phyloP scores from a whole-genome alignment of 192 early-diverging fungal genomes.

The Linnemannia zychae region DNA sequence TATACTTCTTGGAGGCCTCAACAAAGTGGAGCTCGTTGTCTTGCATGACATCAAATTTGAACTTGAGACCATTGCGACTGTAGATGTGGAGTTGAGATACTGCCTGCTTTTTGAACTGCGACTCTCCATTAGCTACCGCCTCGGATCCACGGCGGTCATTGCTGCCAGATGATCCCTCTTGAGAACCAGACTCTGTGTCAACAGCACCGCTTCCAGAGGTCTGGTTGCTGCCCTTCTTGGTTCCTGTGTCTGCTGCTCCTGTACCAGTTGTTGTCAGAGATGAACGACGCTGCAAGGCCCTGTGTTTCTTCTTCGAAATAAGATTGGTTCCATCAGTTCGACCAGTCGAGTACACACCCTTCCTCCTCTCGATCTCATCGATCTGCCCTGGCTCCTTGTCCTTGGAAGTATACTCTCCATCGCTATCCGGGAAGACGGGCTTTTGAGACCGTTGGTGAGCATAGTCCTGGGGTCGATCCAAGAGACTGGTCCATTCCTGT shows the following conservation, averaged over 20 bases:
- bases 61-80: conserved; percentile 55
- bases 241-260: neutral
- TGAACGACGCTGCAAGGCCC: conserved; percentile 8
- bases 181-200: neutral
- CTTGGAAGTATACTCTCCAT: conserved; percentile 50
- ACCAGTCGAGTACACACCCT: conserved; percentile 47
- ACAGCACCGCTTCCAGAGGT: neutral
- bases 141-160: conserved; percentile 22
- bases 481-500: conserved; percentile 28
- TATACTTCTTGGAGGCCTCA: conserved; percentile 56
- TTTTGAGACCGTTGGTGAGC: neutral
- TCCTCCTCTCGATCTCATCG: conserved; percentile 24
- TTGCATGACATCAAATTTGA: conserved; percentile 58
- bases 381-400: conserved; percentile 44
- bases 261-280: neutral
- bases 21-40: conserved; percentile 56
- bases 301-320: conserved; percentile 35
- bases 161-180: neutral
- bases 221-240: conserved; percentile 6
- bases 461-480: conserved; percentile 22
- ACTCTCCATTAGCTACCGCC: neutral
- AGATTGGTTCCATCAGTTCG: conserved; percentile 40
- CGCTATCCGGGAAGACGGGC: conserved; percentile 36
- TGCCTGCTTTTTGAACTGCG: conserved; percentile 45
- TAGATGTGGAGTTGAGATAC: conserved; percentile 46